Evolutionary conservation across 805 yeast species (phyloP), one percentile per base, ranked within the genome.

Genomic region (Diddensiella transvaalensis): DNA sequence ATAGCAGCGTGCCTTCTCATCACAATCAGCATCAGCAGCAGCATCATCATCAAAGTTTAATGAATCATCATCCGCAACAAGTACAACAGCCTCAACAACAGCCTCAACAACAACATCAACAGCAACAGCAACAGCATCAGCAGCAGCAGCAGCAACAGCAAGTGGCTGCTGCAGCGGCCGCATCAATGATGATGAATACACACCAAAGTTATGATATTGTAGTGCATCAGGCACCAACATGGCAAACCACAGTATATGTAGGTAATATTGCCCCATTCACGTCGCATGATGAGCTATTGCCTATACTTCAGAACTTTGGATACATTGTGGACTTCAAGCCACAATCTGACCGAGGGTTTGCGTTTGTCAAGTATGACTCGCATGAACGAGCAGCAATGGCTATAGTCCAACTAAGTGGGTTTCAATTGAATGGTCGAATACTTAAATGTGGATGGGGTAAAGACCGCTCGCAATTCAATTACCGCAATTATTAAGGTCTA

Each of bases 311-410:
- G 62, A 82, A 78, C 56, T 87, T 87, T 63, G 96, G 96, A 3
- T 86, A 73, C 66, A 84, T 88, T 61, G 82, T 85, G 49, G 93
- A 85, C 57, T 79, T 88, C 62, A 84, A 85, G 65, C 78, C 85
- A 59, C 83, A 84, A 55, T 84, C 88, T 5, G 95, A 87, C 48
- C 78, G 78, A 54, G 93, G 91, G 3, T 88, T 91, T 70, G 95
- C 96, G 8, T 89, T 88, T 71, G 91, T 86, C 53, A 84, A 83
- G 66, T 87, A 82, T 62, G 95, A 85, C 60, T 75, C 87, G 38
- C 96, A 88, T 65, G 95, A 88, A 60, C 74, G 87, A 51, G 96
- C 96, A 3, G 95, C 96, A 2, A 71, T 86, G 60, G 95, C 95
- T 42, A 87, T 88, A 60, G 84, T 83, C 26, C 91, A 85, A 60